Percentiles rank a stretch among this genome's conserved stretches.
These are phyloP conservation scores for Phytophthora citrophthora DNA, from an alignment of 352 stramenopile genomes.

Conservation along the genomic window DNA sequence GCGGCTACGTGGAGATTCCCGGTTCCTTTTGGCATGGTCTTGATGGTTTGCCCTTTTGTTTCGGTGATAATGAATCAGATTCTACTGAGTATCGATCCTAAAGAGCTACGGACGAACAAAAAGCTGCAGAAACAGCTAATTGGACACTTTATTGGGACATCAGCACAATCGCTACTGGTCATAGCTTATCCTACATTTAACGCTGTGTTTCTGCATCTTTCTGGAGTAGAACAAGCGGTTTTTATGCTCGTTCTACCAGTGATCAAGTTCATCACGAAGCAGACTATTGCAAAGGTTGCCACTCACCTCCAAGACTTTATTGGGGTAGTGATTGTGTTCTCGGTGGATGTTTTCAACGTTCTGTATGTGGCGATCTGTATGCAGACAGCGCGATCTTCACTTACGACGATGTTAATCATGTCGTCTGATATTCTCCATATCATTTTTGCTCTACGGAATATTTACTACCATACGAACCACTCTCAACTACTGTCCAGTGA, in stretches of 20 bases:
- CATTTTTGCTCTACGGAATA: constrained; percentile 10
- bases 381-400: constrained; percentile 30
- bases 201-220: constrained; percentile 21
- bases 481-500: not conserved
- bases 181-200: constrained; percentile 36
- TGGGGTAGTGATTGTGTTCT: constrained; percentile 27
- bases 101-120: constrained; percentile 10
- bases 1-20: constrained; percentile 30
- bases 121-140: constrained; percentile 22
- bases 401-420: constrained; percentile 26
- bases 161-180: constrained; percentile 24
- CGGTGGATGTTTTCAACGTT: constrained; percentile 44
- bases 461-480: constrained; percentile 17
- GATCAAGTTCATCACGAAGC: constrained; percentile 39
- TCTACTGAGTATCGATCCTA: constrained; percentile 16
- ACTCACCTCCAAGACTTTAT: constrained; percentile 34
- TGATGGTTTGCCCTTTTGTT: constrained; percentile 25
- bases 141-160: constrained; percentile 11
- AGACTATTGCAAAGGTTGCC: constrained; percentile 18
- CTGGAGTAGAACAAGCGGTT: constrained; percentile 15
- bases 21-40: constrained; percentile 32
- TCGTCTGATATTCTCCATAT: constrained; percentile 16
- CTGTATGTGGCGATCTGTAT: constrained; percentile 43
- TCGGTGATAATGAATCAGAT: constrained; percentile 22
- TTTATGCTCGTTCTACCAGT: constrained; percentile 22